Percentiles rank a stretch among this genome's conserved stretches.
These are phyloP conservation scores for Peronosclerospora sorghi DNA, from an alignment of 352 stramenopile species.

Conservation along the genomic window DNA sequence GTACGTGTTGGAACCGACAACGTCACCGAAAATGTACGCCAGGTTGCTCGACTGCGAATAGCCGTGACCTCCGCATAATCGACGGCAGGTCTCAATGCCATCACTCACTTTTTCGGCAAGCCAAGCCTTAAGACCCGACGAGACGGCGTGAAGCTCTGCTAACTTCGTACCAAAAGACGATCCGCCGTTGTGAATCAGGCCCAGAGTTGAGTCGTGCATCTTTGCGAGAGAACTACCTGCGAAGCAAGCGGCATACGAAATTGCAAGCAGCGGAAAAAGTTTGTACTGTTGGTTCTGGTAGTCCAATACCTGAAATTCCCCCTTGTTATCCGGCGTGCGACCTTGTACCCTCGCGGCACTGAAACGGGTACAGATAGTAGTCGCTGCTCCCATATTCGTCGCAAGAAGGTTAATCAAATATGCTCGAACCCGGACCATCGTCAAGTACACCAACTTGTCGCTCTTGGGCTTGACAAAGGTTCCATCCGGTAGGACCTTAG, in stretches of 20 bases:
- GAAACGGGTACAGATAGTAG: slow-evolving; percentile 42
- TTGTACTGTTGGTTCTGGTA: slow-evolving; percentile 49
- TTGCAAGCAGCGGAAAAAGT: slow-evolving; percentile 33
- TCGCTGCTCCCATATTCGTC: slow-evolving; percentile 9
- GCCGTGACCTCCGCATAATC: slow-evolving; percentile 33
- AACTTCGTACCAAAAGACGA: slow-evolving; percentile 27
- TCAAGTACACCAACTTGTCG: slow-evolving; percentile 58
- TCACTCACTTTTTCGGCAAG: slow-evolving; percentile 28
- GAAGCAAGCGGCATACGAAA: slow-evolving; percentile 19
- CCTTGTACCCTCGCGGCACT: slow-evolving; percentile 40
- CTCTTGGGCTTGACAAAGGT: slow-evolving; percentile 48
- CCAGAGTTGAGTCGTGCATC: slow-evolving; percentile 25
- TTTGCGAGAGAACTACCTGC: slow-evolving; percentile 18
- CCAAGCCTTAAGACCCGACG: slow-evolving; percentile 45
- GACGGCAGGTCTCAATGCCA: slow-evolving; percentile 35
- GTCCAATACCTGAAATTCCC: slow-evolving; percentile 43
- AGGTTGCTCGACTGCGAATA: slow-evolving; percentile 28
- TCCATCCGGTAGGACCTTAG: slow-evolving; percentile 40
- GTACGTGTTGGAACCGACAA: slow-evolving; percentile 38
- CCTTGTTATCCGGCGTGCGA: slow-evolving; percentile 25
- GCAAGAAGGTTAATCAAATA: slow-evolving; percentile 12
- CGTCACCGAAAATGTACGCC: slow-evolving; percentile 22
- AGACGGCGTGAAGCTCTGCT: slow-evolving; percentile 42
- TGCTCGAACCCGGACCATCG: slow-evolving; percentile 37
- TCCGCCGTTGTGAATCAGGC: slow-evolving; percentile 24